phyloP scores from a whole-genome alignment of 2,329 filamentous ascomycete genomes.

The Pseudogymnoascus sp. region DNA sequence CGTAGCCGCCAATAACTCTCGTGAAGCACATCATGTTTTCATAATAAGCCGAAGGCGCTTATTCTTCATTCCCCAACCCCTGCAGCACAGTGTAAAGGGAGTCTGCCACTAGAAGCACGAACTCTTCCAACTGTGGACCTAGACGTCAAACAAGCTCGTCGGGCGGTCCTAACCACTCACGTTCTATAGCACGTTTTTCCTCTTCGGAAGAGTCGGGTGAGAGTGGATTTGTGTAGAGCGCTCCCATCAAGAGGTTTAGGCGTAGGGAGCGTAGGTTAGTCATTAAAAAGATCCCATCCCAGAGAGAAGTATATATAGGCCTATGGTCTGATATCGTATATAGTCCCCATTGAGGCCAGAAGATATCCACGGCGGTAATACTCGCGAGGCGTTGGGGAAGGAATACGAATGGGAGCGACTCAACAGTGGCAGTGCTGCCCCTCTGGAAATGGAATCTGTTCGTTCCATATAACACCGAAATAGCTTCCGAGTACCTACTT shows the following conservation, averaged over 20 bases:
- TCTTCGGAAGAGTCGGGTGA: not conserved
- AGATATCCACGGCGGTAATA: not conserved
- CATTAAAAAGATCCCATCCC: not conserved
- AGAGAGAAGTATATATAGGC: not conserved
- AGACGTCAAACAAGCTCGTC: not conserved
- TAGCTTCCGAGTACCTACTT: not conserved
- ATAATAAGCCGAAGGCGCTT: not conserved
- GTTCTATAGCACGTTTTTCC: not conserved
- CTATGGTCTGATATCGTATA: no score
- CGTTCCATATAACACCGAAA: not conserved
- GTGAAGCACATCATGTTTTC: not conserved
- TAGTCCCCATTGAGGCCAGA: not conserved
- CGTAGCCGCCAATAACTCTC: not conserved
- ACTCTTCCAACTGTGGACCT: not conserved
- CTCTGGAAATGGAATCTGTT: not conserved
- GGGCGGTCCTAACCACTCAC: not conserved
- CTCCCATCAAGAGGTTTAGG: not conserved
- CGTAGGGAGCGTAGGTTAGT: not conserved
- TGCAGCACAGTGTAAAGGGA: not conserved
- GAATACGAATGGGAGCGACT: not conserved
- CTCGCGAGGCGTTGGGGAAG: not conserved
- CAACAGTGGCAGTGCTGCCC: not conserved
- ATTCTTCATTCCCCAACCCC: not conserved
- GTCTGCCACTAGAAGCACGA: not conserved
- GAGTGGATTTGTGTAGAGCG: not conserved